Conservation (phyloP, 768 basidiomycete species). For the Tulasnella sp. region DNA sequence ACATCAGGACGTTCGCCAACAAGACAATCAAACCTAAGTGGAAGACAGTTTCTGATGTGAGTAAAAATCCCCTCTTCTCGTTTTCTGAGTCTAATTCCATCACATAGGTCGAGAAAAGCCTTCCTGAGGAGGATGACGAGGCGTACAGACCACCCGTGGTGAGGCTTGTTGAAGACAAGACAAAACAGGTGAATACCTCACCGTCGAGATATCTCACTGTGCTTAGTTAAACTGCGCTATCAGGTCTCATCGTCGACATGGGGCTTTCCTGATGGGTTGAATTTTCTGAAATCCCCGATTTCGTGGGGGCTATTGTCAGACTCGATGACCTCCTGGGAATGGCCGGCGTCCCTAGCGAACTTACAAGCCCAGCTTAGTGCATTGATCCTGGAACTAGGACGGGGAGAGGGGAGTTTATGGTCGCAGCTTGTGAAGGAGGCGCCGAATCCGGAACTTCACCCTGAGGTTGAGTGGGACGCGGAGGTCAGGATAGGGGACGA, state of each 20-base stretch:
- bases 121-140: slow-evolving; percentile 11
- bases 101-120: slow-evolving; percentile 1
- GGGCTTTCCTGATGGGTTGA: background rate
- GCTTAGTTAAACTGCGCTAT: background rate
- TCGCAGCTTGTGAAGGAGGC: slow-evolving; percentile 34
- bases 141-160: background rate
- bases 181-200: background rate
- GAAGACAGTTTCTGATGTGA: background rate
- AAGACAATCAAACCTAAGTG: slow-evolving; percentile 11
- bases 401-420: slow-evolving; percentile 35
- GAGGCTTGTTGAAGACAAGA: background rate
- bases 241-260: background rate
- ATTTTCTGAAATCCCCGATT: slow-evolving; percentile 7
- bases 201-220: background rate
- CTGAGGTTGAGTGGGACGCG: slow-evolving; percentile 38
- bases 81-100: background rate
- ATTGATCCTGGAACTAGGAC: slow-evolving; percentile 33
- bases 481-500: slow-evolving; percentile 37
- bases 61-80: background rate
- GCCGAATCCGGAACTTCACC: slow-evolving; percentile 33
- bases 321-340: slow-evolving; percentile 20
- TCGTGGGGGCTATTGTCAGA: slow-evolving; percentile 3
- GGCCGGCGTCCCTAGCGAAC: slow-evolving; percentile 9
- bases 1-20: background rate
- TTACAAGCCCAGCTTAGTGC: slow-evolving; percentile 12